Base-by-base conservation (phyloP, 228 moss, liverwort and hornwort genomes). In the Sphagnum fallax region DNA sequence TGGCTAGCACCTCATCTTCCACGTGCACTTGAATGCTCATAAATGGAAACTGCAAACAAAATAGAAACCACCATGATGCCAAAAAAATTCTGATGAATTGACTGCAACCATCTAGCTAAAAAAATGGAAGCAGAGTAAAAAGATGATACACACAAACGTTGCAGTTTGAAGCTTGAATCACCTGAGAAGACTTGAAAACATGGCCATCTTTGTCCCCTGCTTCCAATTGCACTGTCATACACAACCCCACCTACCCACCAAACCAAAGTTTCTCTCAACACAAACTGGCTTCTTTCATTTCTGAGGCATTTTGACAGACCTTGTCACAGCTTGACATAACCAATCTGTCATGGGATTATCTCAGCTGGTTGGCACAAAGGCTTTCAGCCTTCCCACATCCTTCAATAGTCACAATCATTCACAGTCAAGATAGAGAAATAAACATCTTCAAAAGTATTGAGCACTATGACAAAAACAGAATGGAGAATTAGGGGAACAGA, bases 171-270 rank as follows among this genome's bases (percentile, higher is more conserved):
- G 32, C 32, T 32, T 55, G 61, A 50, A 70, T 7, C 76, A 91
- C 91, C 88, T 96, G 95, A 49, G 89, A 89, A 59, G 91, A 70
- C 68, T 88, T 78, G 73, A 96, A 96, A 53, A 82, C 47, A 58
- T 80, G 84, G 49, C 92, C 95, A 50, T 79, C 82, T 73, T 76
- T 79, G 73, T 96, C 90, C 71, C 81, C 89, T 58, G 89, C 88
- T 80, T 89, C 84, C 74, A 92, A 78, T 67, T 84, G 78, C 74
- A 96, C 85, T 47, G 89, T 78, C 81, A 91, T 80, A 74, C 86
- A 92, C 61, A 80, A 84, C 64, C 92, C 92, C 71, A 96, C 77
- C 91, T 91, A 71, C 65, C 53, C 65, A 77, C 51, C 67, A 66
- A 64, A 61, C 68, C 72, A 60, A 71, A 16, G 32, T 32, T 32